Evolutionary conservation across 2,329 filamentous ascomycete genomes (phyloP), one percentile per base, ranked within the genome.

Genomic region (Boeremia exigua): DNA sequence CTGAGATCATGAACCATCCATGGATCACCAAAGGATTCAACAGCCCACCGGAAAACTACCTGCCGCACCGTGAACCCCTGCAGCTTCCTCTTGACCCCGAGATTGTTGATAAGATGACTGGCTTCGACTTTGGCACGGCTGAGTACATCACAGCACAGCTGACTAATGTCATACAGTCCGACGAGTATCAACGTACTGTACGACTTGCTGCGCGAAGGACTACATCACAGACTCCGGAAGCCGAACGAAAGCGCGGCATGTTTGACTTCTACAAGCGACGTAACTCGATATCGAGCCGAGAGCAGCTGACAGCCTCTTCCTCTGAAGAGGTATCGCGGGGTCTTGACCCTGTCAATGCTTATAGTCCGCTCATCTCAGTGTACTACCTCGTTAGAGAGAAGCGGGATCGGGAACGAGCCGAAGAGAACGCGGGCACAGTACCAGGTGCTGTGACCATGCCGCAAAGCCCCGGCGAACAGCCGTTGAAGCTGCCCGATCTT

Each of bases 311-410:
- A 5, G 88, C 88, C 1, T 88, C 91, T n/a, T 98, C 94, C 47
- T 86, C 87, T 1, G 95, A 99, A 74, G 90, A 89, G 4, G 82
- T 98, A 15, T 87, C 91, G 62, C 79, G 94, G 30, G 92, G 92
- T 10, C 86, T 85, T 53, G 95, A 99, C 69, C 93, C 95, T 0
- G 79, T 96, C 54, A 98, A 98, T 74, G 95, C 95, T 4, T 99
- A 91, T 74, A 94, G 90, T 67, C 95, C 95, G 7, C 81, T 98
- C 12, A 82, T 98, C 7, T 98, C 95, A 1, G 88, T 99, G 12
- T 99, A 99, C 76, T 96, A 96, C 69, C 84, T 99, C 3, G 95
- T 96, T n/a, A 88, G 87, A 64, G 95, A 99, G 79, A 98, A 98
- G 78, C 86, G 92, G 61, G 91, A 96, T 45, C 87, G 91, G 32